Base-by-base conservation (phyloP, 768 basidiomycete genomes). In the Lentinus brumalis region DNA sequence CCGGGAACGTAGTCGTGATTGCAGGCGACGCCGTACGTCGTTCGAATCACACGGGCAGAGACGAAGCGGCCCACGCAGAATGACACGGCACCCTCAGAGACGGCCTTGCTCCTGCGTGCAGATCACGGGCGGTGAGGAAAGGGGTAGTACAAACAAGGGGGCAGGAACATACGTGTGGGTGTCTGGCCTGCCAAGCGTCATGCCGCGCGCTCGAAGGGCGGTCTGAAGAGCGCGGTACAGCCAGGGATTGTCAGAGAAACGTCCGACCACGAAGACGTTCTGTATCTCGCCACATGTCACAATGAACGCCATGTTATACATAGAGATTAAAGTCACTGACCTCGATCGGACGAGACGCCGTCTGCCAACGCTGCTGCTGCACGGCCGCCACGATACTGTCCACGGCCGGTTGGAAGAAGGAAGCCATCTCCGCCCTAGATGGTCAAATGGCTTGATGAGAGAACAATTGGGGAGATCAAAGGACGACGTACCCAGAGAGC, bases 191-290 rank as follows among this genome's bases (percentile, higher is more conserved):
- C 83, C 88, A 50, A 92, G 83, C 5, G 79, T 79, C 47, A 92
- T 78, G 30, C 78, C 76, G 42, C 81, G 75, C 0, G 82, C 76
- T 3, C 73, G 75, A 14, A 91, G 80, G 21, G 82, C 83, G 60
- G 84, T 84, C 76, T 90, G 86, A 11, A 92, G 78, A 69, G 90
- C 87, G 29, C 77, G 69, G 70, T 89, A 91, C 31, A 92, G 76
- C 88, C 90, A 91, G 0, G 89, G 87, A 59, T 87, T 90, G 0
- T 90, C 89, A 3, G 91, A 91, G 65, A 91, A 92, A 49, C 91
- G 91, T 66, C 91, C 90, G 11, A 92, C 91, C 30, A 92, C 75
- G 76, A 89, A 92, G 5, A 92, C 83, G 12, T 86, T 89, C 88
- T 91, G 30, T 15, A 30, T 12, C 42, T 29, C 30, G 32, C n/a